These are phyloP conservation scores for Geosmithia putterillii DNA, from an alignment of 2,329 filamentous ascomycete species.

Conservation along the genomic window DNA sequence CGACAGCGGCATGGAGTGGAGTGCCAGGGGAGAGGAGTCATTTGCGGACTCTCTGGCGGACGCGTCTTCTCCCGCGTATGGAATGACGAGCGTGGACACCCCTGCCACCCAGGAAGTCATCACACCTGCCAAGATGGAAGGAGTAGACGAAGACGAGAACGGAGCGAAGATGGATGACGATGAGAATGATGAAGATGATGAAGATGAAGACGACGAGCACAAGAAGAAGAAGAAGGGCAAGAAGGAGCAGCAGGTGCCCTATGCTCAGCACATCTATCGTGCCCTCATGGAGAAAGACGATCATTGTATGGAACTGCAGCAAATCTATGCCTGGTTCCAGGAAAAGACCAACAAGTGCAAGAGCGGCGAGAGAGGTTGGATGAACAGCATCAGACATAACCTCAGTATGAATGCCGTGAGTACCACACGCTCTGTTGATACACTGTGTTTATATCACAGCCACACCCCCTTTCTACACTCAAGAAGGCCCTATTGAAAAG, in stretches of 20 bases:
- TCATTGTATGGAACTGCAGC: slow-evolving; percentile 65
- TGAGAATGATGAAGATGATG: too few relatives aligned
- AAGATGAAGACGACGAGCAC: too few relatives aligned
- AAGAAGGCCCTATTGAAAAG: background rate
- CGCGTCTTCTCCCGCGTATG: too few relatives aligned
- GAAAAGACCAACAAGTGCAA: slow-evolving; percentile 69
- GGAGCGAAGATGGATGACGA: too few relatives aligned
- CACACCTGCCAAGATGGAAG: too few relatives aligned
- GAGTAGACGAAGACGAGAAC: too few relatives aligned
- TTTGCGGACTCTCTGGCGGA: too few relatives aligned
- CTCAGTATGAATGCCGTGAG: slow-evolving; percentile 87
- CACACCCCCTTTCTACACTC: background rate
- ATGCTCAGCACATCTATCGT: slow-evolving; percentile 69
- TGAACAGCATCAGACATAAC: slow-evolving; percentile 93
- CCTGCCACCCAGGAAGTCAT: too few relatives aligned
- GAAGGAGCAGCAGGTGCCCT: slow-evolving; percentile 44
- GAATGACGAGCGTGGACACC: too few relatives aligned
- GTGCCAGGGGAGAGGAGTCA: too few relatives aligned
- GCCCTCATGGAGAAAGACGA: slow-evolving; percentile 57
- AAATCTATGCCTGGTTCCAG: slow-evolving; percentile 85
- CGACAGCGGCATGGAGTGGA: too few relatives aligned
- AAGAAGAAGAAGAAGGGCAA: slow-evolving; percentile 1
- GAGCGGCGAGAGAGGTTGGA: slow-evolving; percentile 73
- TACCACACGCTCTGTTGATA: slow-evolving; percentile 5
- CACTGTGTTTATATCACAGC: background rate